These are phyloP conservation scores for Allomyces macrogynus DNA, from an alignment of 192 early-diverging fungal species.

Conservation along the genomic window DNA sequence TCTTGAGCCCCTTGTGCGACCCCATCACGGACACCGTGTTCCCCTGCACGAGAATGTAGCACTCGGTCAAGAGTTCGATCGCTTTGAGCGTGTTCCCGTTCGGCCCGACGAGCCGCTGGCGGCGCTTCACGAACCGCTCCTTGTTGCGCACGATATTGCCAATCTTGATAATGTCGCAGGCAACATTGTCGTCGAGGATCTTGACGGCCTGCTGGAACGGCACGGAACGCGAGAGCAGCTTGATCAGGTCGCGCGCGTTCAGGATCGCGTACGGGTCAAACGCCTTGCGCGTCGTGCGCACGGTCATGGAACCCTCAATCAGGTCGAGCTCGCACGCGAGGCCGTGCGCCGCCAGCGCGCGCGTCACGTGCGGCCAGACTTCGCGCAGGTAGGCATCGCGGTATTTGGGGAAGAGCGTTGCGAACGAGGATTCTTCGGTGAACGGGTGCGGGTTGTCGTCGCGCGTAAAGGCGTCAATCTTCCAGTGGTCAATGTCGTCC, in stretches of 20 bases:
- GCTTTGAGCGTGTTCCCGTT: conserved; percentile 91
- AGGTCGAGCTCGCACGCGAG: conserved; percentile 77
- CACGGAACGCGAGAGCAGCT: conserved; percentile 80
- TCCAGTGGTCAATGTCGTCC: conserved; percentile 84
- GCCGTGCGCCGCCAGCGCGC: conserved; percentile 55
- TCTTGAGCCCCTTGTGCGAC: conserved; percentile 66
- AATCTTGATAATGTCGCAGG: conserved; percentile 94
- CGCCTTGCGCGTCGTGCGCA: conserved; percentile 88
- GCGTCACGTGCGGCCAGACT: conserved; percentile 74
- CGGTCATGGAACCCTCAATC: conserved; percentile 94
- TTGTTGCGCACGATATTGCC: conserved; percentile 87
- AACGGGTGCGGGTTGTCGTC: conserved; percentile 52
- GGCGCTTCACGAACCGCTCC: conserved; percentile 90
- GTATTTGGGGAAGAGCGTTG: conserved; percentile 96
- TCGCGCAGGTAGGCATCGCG: conserved; percentile 81
- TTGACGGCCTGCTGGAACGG: conserved; percentile 80
- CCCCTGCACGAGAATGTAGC: conserved; percentile 96
- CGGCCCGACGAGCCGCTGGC: conserved; percentile 85
- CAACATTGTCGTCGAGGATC: conserved; percentile 75
- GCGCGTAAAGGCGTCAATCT: conserved; percentile 64
- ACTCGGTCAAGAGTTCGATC: conserved; percentile 82
- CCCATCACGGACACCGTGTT: conserved; percentile 93
- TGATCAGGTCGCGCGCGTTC: conserved; percentile 86
- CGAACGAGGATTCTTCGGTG: conserved; percentile 88
- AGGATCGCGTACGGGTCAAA: conserved; percentile 86